Evolutionary conservation across 768 basidiomycete species (phyloP).

Genomic region (Naganishia vaughanmartiniae): DNA sequence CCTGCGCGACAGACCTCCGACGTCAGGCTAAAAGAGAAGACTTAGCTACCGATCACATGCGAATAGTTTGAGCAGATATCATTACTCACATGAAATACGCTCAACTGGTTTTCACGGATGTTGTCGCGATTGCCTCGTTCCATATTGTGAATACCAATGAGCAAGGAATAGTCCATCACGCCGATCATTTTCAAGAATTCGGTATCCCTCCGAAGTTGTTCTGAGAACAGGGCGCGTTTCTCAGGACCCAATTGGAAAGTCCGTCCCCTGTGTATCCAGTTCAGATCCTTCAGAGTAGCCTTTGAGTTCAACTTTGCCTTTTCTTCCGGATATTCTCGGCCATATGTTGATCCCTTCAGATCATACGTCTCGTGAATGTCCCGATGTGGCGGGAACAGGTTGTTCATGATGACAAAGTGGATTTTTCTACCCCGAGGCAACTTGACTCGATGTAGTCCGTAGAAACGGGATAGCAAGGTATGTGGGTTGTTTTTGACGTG

Average conservation of each 20-base stretch:
- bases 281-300: conserved; percentile 90
- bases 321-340: conserved; percentile 80
- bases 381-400: conserved; percentile 93
- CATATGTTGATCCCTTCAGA: conserved; percentile 90
- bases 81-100: conserved; percentile 73
- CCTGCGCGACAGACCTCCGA: conserved; percentile 61
- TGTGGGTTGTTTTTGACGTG: conserved; percentile 90
- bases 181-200: conserved; percentile 76
- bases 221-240: conserved; percentile 83
- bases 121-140: conserved; percentile 87
- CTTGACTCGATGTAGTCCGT: conserved; percentile 96
- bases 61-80: neutral
- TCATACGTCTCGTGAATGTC: conserved; percentile 98
- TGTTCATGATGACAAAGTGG: conserved; percentile 99
- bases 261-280: conserved; percentile 82
- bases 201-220: conserved; percentile 82
- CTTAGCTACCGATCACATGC: neutral
- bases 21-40: conserved; percentile 61
- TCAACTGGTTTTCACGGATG: conserved; percentile 80
- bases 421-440: conserved; percentile 90
- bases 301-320: conserved; percentile 72
- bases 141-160: conserved; percentile 92
- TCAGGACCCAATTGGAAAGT: conserved; percentile 89
- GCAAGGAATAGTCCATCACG: conserved; percentile 95
- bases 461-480: conserved; percentile 88